Evolutionary conservation across 768 basidiomycete species (phyloP).

Genomic region (Mycena venus): DNA sequence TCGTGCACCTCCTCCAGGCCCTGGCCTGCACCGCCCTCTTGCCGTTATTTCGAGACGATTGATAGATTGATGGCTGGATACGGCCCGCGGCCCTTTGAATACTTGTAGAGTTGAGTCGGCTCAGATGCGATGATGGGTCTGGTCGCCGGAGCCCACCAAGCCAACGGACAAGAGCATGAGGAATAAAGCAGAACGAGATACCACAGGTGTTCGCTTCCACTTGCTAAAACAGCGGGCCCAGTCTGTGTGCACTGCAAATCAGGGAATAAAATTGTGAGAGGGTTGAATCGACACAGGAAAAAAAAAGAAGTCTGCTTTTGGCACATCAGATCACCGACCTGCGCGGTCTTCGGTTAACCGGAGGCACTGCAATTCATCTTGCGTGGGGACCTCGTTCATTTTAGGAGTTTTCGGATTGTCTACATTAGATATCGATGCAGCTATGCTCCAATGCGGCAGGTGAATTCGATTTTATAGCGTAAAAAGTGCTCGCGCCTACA

Average conservation of each 20-base stretch:
- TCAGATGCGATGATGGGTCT: slow-evolving; percentile 14
- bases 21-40: background rate
- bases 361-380: background rate
- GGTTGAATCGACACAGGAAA: background rate
- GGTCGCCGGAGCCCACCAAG: background rate
- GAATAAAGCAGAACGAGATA: background rate
- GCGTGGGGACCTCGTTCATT: background rate
- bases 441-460: background rate
- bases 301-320: background rate
- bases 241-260: slow-evolving; percentile 2
- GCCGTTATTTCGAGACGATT: background rate
- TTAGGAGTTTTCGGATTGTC: background rate
- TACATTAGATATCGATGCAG: background rate
- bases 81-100: background rate
- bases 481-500: no score
- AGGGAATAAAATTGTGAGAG: background rate
- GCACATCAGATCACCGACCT: background rate
- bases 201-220: background rate
- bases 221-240: background rate
- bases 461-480: no score
- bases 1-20: background rate
- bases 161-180: slow-evolving; percentile 1
- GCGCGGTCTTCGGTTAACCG: background rate
- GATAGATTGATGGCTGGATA: background rate
- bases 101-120: background rate